A percentile compares a stretch with the other conserved stretches of the same genome.
Conservation (phyloP, 2,329 filamentous ascomycete genomes). For the Sphaerulina vaccinii region DNA sequence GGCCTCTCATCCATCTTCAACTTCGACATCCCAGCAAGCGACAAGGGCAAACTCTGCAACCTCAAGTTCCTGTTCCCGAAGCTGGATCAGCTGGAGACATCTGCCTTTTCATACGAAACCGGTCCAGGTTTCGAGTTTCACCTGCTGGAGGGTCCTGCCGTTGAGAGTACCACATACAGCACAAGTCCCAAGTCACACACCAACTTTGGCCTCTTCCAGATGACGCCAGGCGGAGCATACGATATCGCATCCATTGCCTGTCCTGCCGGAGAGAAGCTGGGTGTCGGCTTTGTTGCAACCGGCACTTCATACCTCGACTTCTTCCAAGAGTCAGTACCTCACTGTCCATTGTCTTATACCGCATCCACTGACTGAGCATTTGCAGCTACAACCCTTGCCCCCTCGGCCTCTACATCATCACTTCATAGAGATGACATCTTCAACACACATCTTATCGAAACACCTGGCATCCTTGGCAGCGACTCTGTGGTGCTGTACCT, state of each 20-base stretch:
- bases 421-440: too few relatives aligned
- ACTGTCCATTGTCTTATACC: constrained; percentile 12
- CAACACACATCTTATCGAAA: too few relatives aligned
- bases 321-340: constrained; percentile 26
- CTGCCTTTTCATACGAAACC: constrained; percentile 51
- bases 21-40: constrained; percentile 61
- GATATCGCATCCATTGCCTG: constrained; percentile 21
- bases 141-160: constrained; percentile 50
- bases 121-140: constrained; percentile 24
- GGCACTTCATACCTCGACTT: constrained; percentile 19
- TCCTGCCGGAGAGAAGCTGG: constrained; percentile 20
- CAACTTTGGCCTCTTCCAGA: constrained; percentile 15
- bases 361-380: background rate
- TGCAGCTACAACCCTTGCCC: constrained; percentile 9
- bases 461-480: too few relatives aligned
- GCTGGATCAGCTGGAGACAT: constrained; percentile 58
- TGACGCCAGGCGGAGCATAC: constrained; percentile 21
- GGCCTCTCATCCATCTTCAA: constrained; percentile 63
- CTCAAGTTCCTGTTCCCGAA: constrained; percentile 65
- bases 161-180: constrained; percentile 52
- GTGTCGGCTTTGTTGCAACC: constrained; percentile 18
- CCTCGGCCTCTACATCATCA: background rate
- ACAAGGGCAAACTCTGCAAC: constrained; percentile 57
- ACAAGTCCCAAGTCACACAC: constrained; percentile 31
- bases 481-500: too few relatives aligned